These are phyloP conservation scores for Hymenoscyphus occultus DNA, from an alignment of 2,329 filamentous ascomycete genomes.

Conservation along the genomic window DNA sequence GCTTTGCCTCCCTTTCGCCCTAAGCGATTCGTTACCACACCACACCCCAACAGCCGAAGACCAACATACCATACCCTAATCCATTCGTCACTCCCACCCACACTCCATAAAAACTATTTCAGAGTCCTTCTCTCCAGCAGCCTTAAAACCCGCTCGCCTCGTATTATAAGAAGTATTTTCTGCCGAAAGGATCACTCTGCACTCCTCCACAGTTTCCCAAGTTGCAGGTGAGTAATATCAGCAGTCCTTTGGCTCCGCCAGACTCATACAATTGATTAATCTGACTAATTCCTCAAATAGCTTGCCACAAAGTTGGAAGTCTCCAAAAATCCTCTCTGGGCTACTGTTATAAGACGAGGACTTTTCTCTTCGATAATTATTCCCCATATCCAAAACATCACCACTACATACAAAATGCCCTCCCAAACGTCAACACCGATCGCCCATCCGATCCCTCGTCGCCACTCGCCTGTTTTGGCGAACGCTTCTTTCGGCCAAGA, in stretches of 20 bases:
- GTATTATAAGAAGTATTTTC: neutral
- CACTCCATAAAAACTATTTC: neutral
- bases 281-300: slow-evolving; percentile 8
- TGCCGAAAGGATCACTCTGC: slow-evolving; percentile 5
- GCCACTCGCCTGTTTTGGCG: slow-evolving; percentile 45
- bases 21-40: slow-evolving; percentile 1
- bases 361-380: neutral
- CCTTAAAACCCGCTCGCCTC: neutral
- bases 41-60: neutral
- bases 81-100: slow-evolving; percentile 2
- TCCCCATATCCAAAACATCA: slow-evolving; percentile 6
- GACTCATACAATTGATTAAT: neutral
- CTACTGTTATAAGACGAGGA: neutral
- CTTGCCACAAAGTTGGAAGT: slow-evolving; percentile 3
- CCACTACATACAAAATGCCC: slow-evolving; percentile 27
- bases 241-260: neutral
- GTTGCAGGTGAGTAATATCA: slow-evolving; percentile 7
- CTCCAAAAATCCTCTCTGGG: neutral
- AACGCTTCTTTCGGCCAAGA: slow-evolving; percentile 30
- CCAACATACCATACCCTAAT: slow-evolving; percentile 1
- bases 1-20: neutral
- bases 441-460: slow-evolving; percentile 40
- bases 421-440: slow-evolving; percentile 33
- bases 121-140: neutral
- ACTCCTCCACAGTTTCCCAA: slow-evolving; percentile 1